These are phyloP conservation scores for Termitomyces sp. DNA, from an alignment of 768 basidiomycete species.

Conservation along the genomic window DNA sequence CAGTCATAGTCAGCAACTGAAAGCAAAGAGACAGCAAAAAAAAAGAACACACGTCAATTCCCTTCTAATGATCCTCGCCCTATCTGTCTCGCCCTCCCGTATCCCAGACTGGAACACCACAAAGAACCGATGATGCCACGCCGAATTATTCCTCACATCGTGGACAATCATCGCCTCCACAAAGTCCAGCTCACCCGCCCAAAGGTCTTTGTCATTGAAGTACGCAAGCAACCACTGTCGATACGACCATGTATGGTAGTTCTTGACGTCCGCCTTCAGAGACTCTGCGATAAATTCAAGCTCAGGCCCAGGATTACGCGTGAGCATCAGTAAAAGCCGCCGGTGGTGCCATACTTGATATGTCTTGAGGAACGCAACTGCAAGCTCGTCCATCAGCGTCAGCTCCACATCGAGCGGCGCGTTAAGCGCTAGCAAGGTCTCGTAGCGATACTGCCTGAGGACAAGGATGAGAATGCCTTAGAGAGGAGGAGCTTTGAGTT, in stretches of 20 bases:
- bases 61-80: conserved; percentile 54
- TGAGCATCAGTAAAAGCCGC: conserved; percentile 63
- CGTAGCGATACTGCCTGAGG: conserved; percentile 90
- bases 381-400: conserved; percentile 82
- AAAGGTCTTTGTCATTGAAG: conserved; percentile 72
- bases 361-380: conserved; percentile 82
- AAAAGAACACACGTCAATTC: conserved; percentile 70
- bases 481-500: not conserved
- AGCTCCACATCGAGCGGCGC: conserved; percentile 76
- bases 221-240: conserved; percentile 91
- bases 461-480: not conserved
- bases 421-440: conserved; percentile 70
- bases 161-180: conserved; percentile 63
- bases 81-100: conserved; percentile 57
- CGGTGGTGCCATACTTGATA: conserved; percentile 99
- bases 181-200: conserved; percentile 74
- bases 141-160: conserved; percentile 94
- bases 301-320: conserved; percentile 58
- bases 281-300: conserved; percentile 75
- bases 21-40: conserved; percentile 5
- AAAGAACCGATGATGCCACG: conserved; percentile 96
- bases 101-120: conserved; percentile 72
- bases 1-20: not conserved
- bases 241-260: conserved; percentile 99
- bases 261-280: conserved; percentile 81